A percentile compares a stretch with the other conserved stretches of the same genome.
Conservation (phyloP, 805 yeast genomes). For the Kurtzmaniella cleridarum region DNA sequence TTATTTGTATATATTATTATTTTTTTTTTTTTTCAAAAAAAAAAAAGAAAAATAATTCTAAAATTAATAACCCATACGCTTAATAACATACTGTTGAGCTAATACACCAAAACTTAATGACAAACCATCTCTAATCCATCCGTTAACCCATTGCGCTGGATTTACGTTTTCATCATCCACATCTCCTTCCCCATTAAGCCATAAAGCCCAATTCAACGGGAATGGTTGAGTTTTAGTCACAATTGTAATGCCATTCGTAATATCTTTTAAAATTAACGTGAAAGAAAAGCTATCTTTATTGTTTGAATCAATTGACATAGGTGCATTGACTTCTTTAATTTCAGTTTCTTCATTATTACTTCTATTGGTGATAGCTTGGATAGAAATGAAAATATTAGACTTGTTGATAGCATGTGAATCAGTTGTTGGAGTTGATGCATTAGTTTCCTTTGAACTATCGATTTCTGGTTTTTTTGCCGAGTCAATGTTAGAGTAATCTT, state of each 20-base stretch:
- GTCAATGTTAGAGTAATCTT: conserved; percentile 32
- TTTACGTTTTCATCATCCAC: conserved; percentile 24
- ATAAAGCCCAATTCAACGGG: conserved; percentile 86
- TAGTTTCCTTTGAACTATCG: conserved; percentile 10
- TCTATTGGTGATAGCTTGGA: conserved; percentile 52
- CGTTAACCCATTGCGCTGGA: conserved; percentile 40
- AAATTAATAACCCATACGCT: conserved; percentile 69
- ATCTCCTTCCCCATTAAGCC: conserved; percentile 60
- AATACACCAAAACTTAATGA: conserved; percentile 75
- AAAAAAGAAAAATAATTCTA: conserved; percentile 2
- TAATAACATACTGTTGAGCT: conserved; percentile 86
- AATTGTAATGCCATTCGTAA: conserved; percentile 68
- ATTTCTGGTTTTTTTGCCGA: conserved; percentile 17
- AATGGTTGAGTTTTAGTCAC: conserved; percentile 82
- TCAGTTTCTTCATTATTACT: conserved; percentile 25
- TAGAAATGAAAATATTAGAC: conserved; percentile 66
- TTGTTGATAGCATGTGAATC: conserved; percentile 17
- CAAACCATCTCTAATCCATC: conserved; percentile 54
- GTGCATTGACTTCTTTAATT: conserved; percentile 18
- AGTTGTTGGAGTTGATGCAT: conserved; percentile 6
- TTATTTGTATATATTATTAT: too few species aligned
- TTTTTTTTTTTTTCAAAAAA: neutral
- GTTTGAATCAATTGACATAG: conserved; percentile 39
- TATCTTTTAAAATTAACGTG: conserved; percentile 70
- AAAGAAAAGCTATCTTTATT: conserved; percentile 63